Conservation (phyloP, 2,329 filamentous ascomycete genomes). For the Diaporthe eres region DNA sequence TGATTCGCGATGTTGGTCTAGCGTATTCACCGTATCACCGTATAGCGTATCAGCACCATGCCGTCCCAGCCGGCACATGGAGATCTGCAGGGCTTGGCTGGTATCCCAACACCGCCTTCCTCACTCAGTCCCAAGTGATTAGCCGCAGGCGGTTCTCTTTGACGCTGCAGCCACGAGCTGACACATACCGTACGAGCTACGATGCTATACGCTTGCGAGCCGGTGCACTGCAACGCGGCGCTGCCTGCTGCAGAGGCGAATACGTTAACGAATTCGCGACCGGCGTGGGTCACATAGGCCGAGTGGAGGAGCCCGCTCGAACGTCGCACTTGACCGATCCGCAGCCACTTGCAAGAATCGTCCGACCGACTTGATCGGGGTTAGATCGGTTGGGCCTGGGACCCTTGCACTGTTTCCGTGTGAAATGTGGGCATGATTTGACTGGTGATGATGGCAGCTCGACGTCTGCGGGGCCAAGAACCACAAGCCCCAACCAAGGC, state of each 20-base stretch:
- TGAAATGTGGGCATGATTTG: conserved; percentile 13
- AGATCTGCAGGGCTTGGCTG: conserved; percentile 24
- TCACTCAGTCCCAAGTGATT: neutral
- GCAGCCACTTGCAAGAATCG: conserved; percentile 29
- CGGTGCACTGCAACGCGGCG: conserved; percentile 1
- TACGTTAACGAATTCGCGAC: conserved; percentile 28
- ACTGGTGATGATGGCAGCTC: conserved; percentile 30
- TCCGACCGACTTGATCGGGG: conserved; percentile 29
- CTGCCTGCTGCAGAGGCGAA: conserved; percentile 17
- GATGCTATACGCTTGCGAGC: conserved; percentile 6
- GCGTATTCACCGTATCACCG: conserved; percentile 10
- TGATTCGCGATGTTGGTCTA: neutral
- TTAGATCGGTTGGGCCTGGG: conserved; percentile 23
- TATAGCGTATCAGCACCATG: conserved; percentile 1
- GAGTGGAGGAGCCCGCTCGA: conserved; percentile 18
- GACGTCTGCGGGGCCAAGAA: conserved; percentile 29
- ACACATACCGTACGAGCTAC: conserved; percentile 8
- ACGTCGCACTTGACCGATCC: conserved; percentile 24
- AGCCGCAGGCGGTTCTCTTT: conserved; percentile 17
- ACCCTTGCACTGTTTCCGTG: conserved; percentile 28
- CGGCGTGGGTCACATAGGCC: neutral
- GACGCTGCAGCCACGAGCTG: conserved; percentile 13
- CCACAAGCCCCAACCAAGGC: neutral
- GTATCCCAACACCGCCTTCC: neutral
- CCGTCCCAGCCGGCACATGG: conserved; percentile 21